Base-by-base conservation (phyloP, 441 rosid genomes). In the Populus hybrid region DNA sequence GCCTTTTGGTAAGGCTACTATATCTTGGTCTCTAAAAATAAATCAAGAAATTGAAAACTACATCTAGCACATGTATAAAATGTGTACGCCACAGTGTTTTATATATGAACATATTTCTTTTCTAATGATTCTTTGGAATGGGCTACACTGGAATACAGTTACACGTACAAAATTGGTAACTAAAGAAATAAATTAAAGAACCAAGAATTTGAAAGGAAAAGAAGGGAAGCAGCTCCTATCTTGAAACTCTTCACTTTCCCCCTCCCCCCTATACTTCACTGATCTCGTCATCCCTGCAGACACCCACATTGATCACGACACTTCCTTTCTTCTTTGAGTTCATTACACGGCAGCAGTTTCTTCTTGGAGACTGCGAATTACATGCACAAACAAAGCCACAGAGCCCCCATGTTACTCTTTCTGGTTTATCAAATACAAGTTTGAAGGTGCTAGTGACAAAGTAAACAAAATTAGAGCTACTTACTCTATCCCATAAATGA, bases 321-420 rank as follows among this genome's bases (percentile, higher is more conserved):
- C 81, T 86, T 72, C 88, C 87, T 80, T 89, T 87, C 82, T 85
- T 85, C 85, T 85, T 87, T 10, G 95, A 74, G 66, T 88, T 84
- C 86, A 83, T 66, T 23, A 93, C 92, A 42, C 90, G 84, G 92
- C 99, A 95, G 81, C 99, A 95, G 80, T 92, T 95, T 81, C 98
- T 87, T 80, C 97, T 90, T 0, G 98, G 98, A 46, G 99, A 89
- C 98, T 95, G 87, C 70, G 42, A 50, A 67, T 77, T 32, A 71
- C 18, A 64, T 7, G 69, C 46, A 78, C 65, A 38, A 30, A 71
- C 36, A 74, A 26, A 76, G 12, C 34, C 57, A 70, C 23, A 46
- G 8, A 28, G 4, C 30, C 30, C 30, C 34, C 28, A 20, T 23
- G 70, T 77, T 57, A 77, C 21, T 21, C 18, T 28, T 23, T 72